Evolutionary conservation across 2,329 filamentous ascomycete genomes (phyloP).

Genomic region (Aspergillus brasiliensis): DNA sequence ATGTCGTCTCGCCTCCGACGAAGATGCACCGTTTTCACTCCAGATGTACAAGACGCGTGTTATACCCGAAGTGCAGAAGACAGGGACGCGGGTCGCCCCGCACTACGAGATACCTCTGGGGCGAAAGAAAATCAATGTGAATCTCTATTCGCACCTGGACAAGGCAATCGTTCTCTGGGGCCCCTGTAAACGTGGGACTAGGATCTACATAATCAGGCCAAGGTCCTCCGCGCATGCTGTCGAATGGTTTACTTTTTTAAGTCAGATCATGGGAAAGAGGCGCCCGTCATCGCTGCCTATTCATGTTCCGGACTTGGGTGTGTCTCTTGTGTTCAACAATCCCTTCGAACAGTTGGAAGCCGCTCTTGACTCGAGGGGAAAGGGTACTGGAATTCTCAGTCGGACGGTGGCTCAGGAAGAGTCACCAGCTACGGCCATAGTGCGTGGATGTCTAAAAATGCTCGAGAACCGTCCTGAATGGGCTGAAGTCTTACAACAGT

Average conservation of each 20-base stretch:
- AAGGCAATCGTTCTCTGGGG: conserved; percentile 68
- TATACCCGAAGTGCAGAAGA: conserved; percentile 61
- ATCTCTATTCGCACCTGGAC: conserved; percentile 67
- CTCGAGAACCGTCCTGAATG: conserved; percentile 60
- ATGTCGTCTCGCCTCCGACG: conserved; percentile 59
- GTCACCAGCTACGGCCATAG: conserved; percentile 58
- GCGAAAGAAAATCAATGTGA: conserved; percentile 57
- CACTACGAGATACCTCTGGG: conserved; percentile 61
- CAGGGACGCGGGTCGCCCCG: conserved; percentile 56
- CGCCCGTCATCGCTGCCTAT: conserved; percentile 60
- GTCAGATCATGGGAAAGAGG: conserved; percentile 61
- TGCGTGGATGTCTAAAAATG: conserved; percentile 61
- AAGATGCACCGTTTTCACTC: conserved; percentile 57
- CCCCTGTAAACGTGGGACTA: conserved; percentile 55
- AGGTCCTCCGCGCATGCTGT: conserved; percentile 63
- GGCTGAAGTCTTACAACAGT: conserved; percentile 60
- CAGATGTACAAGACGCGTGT: conserved; percentile 65
- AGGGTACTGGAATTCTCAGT: conserved; percentile 46
- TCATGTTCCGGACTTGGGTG: conserved; percentile 63
- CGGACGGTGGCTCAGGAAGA: conserved; percentile 50
- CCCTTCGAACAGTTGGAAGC: conserved; percentile 57
- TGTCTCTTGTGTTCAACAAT: conserved; percentile 60
- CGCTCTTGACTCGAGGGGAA: conserved; percentile 40
- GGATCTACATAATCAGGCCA: conserved; percentile 64
- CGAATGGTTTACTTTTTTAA: conserved; percentile 70